Conservation (phyloP, 1,139 yeast genomes). For the Debaryomyces coudertii region DNA sequence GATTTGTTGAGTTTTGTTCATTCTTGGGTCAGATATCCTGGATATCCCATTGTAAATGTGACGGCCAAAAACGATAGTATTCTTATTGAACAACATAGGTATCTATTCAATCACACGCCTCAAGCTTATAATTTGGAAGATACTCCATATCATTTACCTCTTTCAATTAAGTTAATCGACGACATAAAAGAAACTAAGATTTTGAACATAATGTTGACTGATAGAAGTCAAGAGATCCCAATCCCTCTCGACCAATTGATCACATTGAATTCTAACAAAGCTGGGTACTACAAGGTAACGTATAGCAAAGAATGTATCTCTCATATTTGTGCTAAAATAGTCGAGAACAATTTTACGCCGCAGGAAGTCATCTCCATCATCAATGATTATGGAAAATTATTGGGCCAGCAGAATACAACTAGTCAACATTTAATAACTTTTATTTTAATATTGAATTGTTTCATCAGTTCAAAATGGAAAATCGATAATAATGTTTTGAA, state of each 20-base stretch:
- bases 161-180: constrained; percentile 43
- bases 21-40: constrained; percentile 63
- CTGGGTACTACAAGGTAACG: constrained; percentile 48
- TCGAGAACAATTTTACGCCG: constrained; percentile 24
- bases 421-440: constrained; percentile 32
- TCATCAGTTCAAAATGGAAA: constrained; percentile 25
- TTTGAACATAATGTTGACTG: constrained; percentile 49
- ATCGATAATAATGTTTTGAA: constrained; percentile 31
- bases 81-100: constrained; percentile 56
- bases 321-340: constrained; percentile 27
- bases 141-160: constrained; percentile 55
- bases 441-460: constrained; percentile 28
- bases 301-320: constrained; percentile 27
- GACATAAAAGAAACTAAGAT: constrained; percentile 31
- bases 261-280: constrained; percentile 46
- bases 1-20: constrained; percentile 49
- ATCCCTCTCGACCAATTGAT: constrained; percentile 27
- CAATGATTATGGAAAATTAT: constrained; percentile 39
- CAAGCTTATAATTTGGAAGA: constrained; percentile 42
- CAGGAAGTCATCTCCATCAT: constrained; percentile 39
- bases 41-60: constrained; percentile 58
- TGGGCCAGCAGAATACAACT: constrained; percentile 25
- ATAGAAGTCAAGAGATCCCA: constrained; percentile 44
- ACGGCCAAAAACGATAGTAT: constrained; percentile 31
- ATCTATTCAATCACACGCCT: constrained; percentile 30